Conservation (phyloP, 768 basidiomycete genomes). For the Tubosaeta brunneosetosa region DNA sequence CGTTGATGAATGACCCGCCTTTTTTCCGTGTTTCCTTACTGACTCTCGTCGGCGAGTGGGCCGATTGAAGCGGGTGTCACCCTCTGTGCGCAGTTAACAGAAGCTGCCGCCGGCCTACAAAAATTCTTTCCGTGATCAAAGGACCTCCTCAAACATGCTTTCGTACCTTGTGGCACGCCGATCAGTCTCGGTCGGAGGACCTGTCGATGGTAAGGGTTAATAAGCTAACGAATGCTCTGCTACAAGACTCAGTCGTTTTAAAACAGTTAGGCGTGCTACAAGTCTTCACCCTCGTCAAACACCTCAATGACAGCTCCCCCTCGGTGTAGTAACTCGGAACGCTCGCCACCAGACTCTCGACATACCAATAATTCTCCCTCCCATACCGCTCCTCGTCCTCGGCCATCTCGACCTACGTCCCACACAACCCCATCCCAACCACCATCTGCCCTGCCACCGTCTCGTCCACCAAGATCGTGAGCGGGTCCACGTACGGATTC, state of each 20-base stretch:
- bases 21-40: conserved; percentile 39
- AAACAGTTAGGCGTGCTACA: too few relatives aligned
- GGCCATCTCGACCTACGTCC: conserved; percentile 33
- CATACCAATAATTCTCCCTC: conserved; percentile 47
- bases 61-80: conserved; percentile 48
- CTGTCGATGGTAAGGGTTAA: too few relatives aligned
- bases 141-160: conserved; percentile 56
- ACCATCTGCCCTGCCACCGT: conserved; percentile 11
- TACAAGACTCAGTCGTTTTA: too few relatives aligned
- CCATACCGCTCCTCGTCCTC: conserved; percentile 3
- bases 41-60: conserved; percentile 45
- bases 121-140: conserved; percentile 53
- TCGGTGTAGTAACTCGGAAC: conserved; percentile 45
- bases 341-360: conserved; percentile 45
- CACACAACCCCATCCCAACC: conserved; percentile 33
- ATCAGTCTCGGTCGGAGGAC: too few relatives aligned
- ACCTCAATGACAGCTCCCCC: too few relatives aligned
- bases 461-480: conserved; percentile 28
- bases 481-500: conserved; percentile 31
- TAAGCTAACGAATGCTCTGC: too few relatives aligned
- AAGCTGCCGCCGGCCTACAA: conserved; percentile 30
- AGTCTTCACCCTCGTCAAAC: too few relatives aligned
- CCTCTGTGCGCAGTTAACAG: conserved; percentile 45
- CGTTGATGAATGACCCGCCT: conserved; percentile 36
- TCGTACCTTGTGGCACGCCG: too few relatives aligned